Percentiles rank a stretch among this genome's conserved stretches.
phyloP scores from a whole-genome alignment of 1,284 basidiomycete species.

The Coriolopsis trogii region DNA sequence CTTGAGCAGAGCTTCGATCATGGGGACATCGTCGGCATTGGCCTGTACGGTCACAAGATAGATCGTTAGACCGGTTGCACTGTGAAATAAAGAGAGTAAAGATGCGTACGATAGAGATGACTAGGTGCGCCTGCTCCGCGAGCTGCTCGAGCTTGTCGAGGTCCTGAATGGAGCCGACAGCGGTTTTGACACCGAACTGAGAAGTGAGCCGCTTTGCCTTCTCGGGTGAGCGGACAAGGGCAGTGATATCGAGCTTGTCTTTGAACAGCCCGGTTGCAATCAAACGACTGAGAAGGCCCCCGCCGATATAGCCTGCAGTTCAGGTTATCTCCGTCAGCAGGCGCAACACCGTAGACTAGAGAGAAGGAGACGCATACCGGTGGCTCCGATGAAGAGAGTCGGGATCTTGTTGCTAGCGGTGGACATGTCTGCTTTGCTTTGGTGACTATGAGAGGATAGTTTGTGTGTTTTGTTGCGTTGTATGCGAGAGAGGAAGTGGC shows the following conservation, averaged over 20 bases:
- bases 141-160: conserved; percentile 17
- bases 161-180: conserved; percentile 26
- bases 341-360: neutral
- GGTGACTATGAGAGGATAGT: no score
- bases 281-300: conserved; percentile 18
- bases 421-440: no score
- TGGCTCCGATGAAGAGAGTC: conserved; percentile 17
- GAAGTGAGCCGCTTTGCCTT: conserved; percentile 26
- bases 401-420: neutral
- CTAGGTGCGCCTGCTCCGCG: conserved; percentile 22
- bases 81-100: neutral
- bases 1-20: conserved; percentile 16
- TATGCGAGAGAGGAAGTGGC: neutral
- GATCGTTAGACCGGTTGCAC: no score
- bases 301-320: conserved; percentile 26
- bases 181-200: conserved; percentile 25
- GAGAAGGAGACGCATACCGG: conserved; percentile 1
- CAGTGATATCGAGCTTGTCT: conserved; percentile 24
- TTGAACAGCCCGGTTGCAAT: neutral
- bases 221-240: conserved; percentile 24
- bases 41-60: conserved; percentile 33
- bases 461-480: no score
- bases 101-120: conserved; percentile 20
- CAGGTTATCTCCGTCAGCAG: no score
- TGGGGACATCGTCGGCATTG: conserved; percentile 36